phyloP scores from a whole-genome alignment of 441 rosid species.

The Arabidopsis lyrata region DNA sequence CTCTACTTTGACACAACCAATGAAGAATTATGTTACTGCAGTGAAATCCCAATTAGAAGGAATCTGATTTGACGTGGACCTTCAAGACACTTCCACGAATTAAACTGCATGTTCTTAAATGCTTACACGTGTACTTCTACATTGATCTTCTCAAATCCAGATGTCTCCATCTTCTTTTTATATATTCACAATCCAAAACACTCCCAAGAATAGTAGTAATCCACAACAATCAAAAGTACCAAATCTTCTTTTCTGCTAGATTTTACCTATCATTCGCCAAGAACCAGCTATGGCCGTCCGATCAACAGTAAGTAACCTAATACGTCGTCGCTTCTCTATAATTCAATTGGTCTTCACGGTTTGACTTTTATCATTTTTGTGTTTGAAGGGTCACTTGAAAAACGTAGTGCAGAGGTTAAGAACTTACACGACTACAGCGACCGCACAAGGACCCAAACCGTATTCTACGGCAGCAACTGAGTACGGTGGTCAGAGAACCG shows the following conservation, averaged over 20 bases:
- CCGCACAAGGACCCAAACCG: constrained; percentile 45
- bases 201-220: not conserved
- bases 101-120: constrained; percentile 19
- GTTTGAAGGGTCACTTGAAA: constrained; percentile 48
- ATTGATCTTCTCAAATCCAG: constrained; percentile 48
- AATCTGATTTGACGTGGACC: constrained; percentile 46
- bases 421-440: constrained; percentile 50
- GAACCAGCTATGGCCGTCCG: constrained; percentile 51
- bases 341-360: not conserved
- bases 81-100: constrained; percentile 55
- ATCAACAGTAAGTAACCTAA: constrained; percentile 47
- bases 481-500: constrained; percentile 23
- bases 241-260: not conserved
- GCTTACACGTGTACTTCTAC: constrained; percentile 45
- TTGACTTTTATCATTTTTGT: not conserved
- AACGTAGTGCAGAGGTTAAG: constrained; percentile 41
- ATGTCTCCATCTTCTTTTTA: constrained; percentile 32
- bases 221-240: not conserved
- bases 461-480: constrained; percentile 46
- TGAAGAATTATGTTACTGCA: not conserved
- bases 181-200: constrained; percentile 24
- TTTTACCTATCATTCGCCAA: not conserved
- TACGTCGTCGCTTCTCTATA: not conserved
- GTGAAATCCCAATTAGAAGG: constrained; percentile 10
- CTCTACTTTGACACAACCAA: not conserved